Conservation (phyloP, 768 basidiomycete species). For the button mushroom (Agaricus bisporus) region DNA sequence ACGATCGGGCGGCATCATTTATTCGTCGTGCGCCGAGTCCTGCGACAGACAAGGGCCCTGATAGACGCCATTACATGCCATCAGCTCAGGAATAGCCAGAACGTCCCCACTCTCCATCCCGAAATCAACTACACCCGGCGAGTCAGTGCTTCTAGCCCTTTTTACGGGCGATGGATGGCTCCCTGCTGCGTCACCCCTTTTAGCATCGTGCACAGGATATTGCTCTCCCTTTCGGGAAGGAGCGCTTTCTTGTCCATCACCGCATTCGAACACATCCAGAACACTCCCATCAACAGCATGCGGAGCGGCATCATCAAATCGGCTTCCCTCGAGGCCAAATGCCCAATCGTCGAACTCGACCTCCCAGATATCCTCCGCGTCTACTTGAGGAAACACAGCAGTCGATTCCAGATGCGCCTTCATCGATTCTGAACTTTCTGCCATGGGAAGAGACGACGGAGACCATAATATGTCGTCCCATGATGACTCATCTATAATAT, state of each 20-base stretch:
- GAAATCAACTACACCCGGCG: not conserved
- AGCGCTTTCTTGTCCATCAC: too few relatives aligned
- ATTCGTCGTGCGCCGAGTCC: constrained; percentile 12
- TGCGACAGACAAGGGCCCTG: constrained; percentile 25
- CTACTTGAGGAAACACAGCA: not conserved
- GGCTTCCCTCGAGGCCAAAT: not conserved
- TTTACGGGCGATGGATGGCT: not conserved
- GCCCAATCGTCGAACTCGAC: not conserved
- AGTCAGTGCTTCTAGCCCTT: too few relatives aligned
- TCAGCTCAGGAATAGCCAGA: constrained; percentile 16
- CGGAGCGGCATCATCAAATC: not conserved
- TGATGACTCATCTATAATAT: not conserved
- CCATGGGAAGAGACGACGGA: constrained; percentile 3
- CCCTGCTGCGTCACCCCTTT: not conserved
- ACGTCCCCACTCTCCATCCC: not conserved
- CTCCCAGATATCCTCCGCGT: not conserved
- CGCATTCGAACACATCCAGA: not conserved
- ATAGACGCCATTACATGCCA: constrained; percentile 24
- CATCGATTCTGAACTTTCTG: constrained; percentile 3
- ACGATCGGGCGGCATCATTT: constrained; percentile 8
- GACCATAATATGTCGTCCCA: not conserved
- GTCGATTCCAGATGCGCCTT: not conserved
- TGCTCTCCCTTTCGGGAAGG: too few relatives aligned
- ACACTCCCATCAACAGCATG: not conserved
- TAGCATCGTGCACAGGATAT: too few relatives aligned